Conservation (phyloP, 768 basidiomycete genomes). For the Inosperma sp. region DNA sequence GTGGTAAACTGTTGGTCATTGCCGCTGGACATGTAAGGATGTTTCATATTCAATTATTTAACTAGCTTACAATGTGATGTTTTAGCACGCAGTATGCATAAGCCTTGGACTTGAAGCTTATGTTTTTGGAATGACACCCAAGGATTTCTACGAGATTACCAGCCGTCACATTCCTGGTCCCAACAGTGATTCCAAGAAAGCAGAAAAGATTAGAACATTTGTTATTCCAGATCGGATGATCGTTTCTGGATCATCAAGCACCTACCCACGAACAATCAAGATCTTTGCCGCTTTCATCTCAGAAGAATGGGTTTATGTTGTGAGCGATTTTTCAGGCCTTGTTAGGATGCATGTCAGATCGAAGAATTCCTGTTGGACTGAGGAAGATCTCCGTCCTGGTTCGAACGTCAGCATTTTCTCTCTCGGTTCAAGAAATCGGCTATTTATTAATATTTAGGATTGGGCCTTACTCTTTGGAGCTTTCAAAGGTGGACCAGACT, state of each 20-base stretch:
- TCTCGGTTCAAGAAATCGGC: not conserved
- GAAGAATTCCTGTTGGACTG: slow-evolving; percentile 2
- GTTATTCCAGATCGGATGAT: not conserved
- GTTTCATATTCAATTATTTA: not conserved
- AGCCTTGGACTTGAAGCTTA: slow-evolving; percentile 13
- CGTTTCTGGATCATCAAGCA: slow-evolving; percentile 1
- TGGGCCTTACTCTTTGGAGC: slow-evolving; percentile 8
- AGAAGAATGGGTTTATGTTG: slow-evolving; percentile 2
- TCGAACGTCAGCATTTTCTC: not conserved
- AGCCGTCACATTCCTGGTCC: not conserved
- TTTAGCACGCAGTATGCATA: slow-evolving; percentile 9
- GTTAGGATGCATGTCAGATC: slow-evolving; percentile 9
- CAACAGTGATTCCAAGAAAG: slow-evolving; percentile 1
- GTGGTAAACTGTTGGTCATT: slow-evolving; percentile 6
- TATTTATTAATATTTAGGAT: not conserved
- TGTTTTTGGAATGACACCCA: slow-evolving; percentile 9
- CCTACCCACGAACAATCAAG: slow-evolving; percentile 2
- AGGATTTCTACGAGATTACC: slow-evolving; percentile 7
- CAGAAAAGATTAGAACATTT: not conserved
- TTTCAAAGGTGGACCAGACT: slow-evolving; percentile 17
- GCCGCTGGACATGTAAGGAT: slow-evolving; percentile 4
- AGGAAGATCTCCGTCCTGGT: not conserved
- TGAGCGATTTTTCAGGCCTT: slow-evolving; percentile 13
- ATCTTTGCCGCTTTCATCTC: slow-evolving; percentile 18
- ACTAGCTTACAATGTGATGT: not conserved